Conservation (phyloP, 208 protist genomes). For the Acanthamoeba rhysodes region DNA sequence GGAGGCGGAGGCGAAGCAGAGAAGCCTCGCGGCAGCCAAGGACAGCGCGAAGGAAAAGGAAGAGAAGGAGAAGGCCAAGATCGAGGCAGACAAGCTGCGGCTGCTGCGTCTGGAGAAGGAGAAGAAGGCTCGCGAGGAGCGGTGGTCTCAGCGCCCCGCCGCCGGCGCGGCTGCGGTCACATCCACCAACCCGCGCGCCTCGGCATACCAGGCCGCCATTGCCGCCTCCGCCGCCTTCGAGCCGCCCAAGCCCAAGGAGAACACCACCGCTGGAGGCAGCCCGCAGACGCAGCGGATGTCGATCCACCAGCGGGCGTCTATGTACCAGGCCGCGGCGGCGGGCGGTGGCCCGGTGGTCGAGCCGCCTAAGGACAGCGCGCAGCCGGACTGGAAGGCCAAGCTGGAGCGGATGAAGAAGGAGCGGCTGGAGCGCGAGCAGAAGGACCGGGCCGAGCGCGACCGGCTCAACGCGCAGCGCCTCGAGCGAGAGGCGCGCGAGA, state of each 20-base stretch:
- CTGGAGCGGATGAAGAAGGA: constrained; percentile 14
- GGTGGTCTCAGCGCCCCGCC: background rate
- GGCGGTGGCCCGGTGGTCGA: background rate
- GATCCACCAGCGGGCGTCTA: background rate
- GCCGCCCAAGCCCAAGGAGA: background rate
- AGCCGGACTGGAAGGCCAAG: constrained; percentile 4
- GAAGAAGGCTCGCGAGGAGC: background rate
- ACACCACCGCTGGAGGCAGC: background rate
- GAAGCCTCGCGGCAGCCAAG: background rate
- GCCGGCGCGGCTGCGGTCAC: background rate
- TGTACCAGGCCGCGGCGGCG: background rate
- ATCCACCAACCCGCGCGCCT: background rate
- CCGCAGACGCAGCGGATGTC: background rate
- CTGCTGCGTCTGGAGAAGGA: constrained; percentile 28
- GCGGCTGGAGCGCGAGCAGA: background rate
- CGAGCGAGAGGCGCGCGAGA: constrained; percentile 24
- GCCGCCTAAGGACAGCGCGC: background rate
- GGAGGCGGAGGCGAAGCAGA: background rate
- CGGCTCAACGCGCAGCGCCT: background rate
- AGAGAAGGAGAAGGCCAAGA: background rate
- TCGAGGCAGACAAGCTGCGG: background rate
- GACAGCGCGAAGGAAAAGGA: background rate
- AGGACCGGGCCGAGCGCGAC: background rate
- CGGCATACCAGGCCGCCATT: background rate
- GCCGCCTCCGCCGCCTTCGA: too few relatives aligned